phyloP scores from a whole-genome alignment of 257 asterid species.

The Jacaranda copaia region DNA sequence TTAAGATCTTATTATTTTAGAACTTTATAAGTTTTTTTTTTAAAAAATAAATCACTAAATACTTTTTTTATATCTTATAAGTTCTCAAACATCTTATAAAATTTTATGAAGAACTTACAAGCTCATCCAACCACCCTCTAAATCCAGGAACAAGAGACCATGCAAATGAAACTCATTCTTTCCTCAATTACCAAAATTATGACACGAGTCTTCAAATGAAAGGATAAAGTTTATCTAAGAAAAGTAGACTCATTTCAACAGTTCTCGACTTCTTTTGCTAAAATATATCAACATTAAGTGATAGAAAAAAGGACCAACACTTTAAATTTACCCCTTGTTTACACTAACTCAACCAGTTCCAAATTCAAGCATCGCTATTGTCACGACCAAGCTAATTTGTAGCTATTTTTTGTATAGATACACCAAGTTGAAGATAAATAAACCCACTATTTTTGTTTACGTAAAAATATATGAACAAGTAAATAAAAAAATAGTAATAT shows the following conservation, averaged over 20 bases:
- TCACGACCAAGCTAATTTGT: conserved; percentile 19
- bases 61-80: too few relatives aligned
- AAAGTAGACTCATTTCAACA: conserved; percentile 13
- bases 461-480: too few relatives aligned
- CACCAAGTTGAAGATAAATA: conserved; percentile 65
- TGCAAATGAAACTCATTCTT: conserved; percentile 14
- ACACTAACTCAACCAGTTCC: conserved; percentile 26
- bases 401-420: conserved; percentile 73
- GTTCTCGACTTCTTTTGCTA: too few relatives aligned
- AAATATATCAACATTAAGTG: too few relatives aligned
- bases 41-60: too few relatives aligned
- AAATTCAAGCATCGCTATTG: conserved; percentile 17
- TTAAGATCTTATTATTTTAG: too few relatives aligned
- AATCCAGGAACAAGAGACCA: not conserved
- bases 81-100: too few relatives aligned
- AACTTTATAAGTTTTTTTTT: too few relatives aligned
- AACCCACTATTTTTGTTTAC: conserved; percentile 86
- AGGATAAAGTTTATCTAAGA: conserved; percentile 22
- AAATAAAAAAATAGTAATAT: too few relatives aligned
- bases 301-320: conserved; percentile 10
- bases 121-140: too few relatives aligned
- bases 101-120: too few relatives aligned
- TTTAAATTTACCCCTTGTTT: conserved; percentile 5
- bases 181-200: conserved; percentile 24
- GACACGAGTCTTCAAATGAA: conserved; percentile 29